Conservation (phyloP, 1,284 basidiomycete genomes). For the Mycena sp. region DNA sequence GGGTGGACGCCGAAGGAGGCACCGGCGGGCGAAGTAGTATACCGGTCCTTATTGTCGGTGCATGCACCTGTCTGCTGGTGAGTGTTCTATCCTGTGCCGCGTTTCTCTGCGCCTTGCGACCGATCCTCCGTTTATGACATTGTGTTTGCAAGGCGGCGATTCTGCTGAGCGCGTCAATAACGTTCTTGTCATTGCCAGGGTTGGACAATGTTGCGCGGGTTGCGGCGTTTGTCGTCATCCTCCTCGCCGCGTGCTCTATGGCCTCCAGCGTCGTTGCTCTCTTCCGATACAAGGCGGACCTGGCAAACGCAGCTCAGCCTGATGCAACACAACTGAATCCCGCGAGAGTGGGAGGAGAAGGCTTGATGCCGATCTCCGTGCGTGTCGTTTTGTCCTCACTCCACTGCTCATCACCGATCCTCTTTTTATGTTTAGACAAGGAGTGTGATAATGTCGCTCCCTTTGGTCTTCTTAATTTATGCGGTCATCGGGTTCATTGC, state of each 20-base stretch:
- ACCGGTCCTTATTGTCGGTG: slow-evolving; percentile 69
- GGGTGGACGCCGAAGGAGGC: slow-evolving; percentile 53
- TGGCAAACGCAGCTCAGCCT: slow-evolving; percentile 39
- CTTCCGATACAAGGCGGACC: slow-evolving; percentile 71
- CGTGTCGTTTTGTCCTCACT: slow-evolving; percentile 35
- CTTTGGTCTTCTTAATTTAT: slow-evolving; percentile 76
- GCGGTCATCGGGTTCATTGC: slow-evolving; percentile 72
- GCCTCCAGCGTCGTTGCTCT: slow-evolving; percentile 71
- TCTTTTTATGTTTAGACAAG: slow-evolving; percentile 60
- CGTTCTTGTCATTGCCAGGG: slow-evolving; percentile 78
- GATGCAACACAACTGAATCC: slow-evolving; percentile 3
- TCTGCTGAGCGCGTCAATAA: slow-evolving; percentile 79
- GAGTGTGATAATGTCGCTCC: slow-evolving; percentile 73
- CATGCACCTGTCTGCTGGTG: slow-evolving; percentile 74
- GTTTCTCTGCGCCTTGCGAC: slow-evolving; percentile 14
- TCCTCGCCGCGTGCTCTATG: slow-evolving; percentile 75
- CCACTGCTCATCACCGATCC: slow-evolving; percentile 6
- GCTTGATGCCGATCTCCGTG: slow-evolving; percentile 66
- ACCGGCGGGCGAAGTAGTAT: slow-evolving; percentile 64
- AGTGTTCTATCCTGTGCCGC: slow-evolving; percentile 39
- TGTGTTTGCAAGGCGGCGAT: slow-evolving; percentile 68
- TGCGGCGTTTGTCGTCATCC: slow-evolving; percentile 69
- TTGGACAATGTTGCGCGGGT: slow-evolving; percentile 69
- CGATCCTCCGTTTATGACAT: slow-evolving; percentile 22
- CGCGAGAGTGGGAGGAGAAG: slow-evolving; percentile 56